Base-by-base conservation (phyloP, 2,329 filamentous ascomycete species). In the Claviceps sp. region DNA sequence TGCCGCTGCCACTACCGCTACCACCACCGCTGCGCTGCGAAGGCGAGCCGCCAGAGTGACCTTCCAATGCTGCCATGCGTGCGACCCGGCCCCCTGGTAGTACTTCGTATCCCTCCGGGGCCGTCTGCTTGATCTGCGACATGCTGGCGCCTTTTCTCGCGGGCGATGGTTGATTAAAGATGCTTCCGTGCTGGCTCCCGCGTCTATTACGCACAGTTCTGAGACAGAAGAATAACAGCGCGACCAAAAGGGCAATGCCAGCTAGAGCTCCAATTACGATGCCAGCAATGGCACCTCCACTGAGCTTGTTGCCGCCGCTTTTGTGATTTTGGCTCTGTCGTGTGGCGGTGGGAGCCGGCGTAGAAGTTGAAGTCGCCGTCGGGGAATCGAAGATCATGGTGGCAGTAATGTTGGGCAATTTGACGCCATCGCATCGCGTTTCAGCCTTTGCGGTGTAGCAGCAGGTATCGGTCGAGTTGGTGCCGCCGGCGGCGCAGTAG, bases 381-480 rank as follows among this genome's bases (percentile, higher is more conserved):
- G 73, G 66, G 3, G 70, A 67, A 6, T 72, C 68, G 53, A 85
- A 79, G 5, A 76, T 76, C 56, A 90, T 78, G 9, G 82, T 82
- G 11, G 85, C 78, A 14, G 82, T 81, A 47, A 89, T 84, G 1
- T 81, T 80, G 0, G 93, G 93, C 6, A 98, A 72, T 26, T 78
- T 73, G n/a, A 98, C 86, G 49, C 79, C 79, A 48, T 78, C 70
- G 66, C 93, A 98, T 56, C 82, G 79, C 26, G 71, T 70, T 54
- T 87, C 78, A n/a, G 85, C 83, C 55, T 88, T 76, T 5, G 90
- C 82, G 60, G 82, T 88, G 62, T 89, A 84, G 67, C 93, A 98
- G 72, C 93, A 98, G 3, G 90, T 94, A 66, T 97, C 91, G 49
- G 91, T 97, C 9, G 88, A 85, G 68, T 97, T 97, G 56, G 84